Percentiles rank a stretch among this genome's conserved stretches.
Conservation (phyloP, 1,284 basidiomycete species). For the Cutaneotrichosporon mucoides region DNA sequence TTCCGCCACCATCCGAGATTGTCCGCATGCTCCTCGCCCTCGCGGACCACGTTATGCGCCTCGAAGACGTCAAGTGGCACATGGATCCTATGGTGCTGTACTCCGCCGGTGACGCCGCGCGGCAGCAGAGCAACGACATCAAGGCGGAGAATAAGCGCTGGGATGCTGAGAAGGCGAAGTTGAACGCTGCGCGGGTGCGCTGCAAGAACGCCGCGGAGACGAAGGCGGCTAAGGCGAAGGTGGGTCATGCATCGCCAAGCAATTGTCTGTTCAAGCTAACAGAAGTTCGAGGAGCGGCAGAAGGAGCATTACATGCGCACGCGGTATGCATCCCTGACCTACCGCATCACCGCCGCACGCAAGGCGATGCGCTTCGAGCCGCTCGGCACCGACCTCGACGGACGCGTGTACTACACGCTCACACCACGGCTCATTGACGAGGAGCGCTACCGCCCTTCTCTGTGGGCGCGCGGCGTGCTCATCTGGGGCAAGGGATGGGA, state of each 20-base stretch:
- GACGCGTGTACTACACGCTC: slow-evolving; percentile 34
- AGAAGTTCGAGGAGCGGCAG: slow-evolving; percentile 15
- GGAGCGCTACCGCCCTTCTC: slow-evolving; percentile 29
- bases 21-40: slow-evolving; percentile 42
- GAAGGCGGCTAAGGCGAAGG: slow-evolving; percentile 28
- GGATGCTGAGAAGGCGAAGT: slow-evolving; percentile 34
- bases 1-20: slow-evolving; percentile 34
- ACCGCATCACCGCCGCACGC: slow-evolving; percentile 19
- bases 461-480: slow-evolving; percentile 38
- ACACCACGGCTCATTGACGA: slow-evolving; percentile 30
- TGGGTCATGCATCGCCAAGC: slow-evolving; percentile 7
- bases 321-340: slow-evolving; percentile 23
- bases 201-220: slow-evolving; percentile 29
- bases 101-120: slow-evolving; percentile 22
- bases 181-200: slow-evolving; percentile 25
- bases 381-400: slow-evolving; percentile 36
- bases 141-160: slow-evolving; percentile 26
- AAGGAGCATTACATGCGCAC: slow-evolving; percentile 22
- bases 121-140: background rate
- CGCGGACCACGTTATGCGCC: slow-evolving; percentile 23
- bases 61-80: slow-evolving; percentile 21
- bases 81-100: slow-evolving; percentile 20
- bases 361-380: slow-evolving; percentile 28
- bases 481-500: slow-evolving; percentile 35
- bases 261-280: background rate